Conservation (phyloP, 305 asterid genomes). For the Petunia hybrid region DNA sequence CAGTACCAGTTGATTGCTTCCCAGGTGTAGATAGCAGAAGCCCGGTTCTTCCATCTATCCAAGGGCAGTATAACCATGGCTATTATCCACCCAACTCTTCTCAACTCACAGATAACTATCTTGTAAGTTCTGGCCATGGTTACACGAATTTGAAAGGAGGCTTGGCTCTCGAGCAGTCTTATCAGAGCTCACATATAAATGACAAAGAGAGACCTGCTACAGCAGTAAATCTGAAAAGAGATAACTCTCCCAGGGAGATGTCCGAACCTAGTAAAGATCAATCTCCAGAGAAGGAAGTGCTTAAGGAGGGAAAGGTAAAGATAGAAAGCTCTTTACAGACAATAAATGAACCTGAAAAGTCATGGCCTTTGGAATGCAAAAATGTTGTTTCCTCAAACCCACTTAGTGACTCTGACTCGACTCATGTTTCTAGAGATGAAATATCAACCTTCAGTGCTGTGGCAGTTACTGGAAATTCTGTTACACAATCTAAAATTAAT, state of each 20-base stretch:
- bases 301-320: conserved; percentile 53
- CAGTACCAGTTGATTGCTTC: conserved; percentile 46
- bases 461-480: conserved; percentile 44
- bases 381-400: conserved; percentile 47
- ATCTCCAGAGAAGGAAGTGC: conserved; percentile 50
- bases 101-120: conserved; percentile 49
- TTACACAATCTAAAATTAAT: conserved; percentile 42
- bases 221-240: conserved; percentile 48
- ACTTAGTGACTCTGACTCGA: conserved; percentile 38
- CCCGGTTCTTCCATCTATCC: conserved; percentile 39
- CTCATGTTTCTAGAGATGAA: conserved; percentile 47
- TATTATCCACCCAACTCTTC: conserved; percentile 54
- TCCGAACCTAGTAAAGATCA: conserved; percentile 49
- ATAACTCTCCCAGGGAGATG: conserved; percentile 48
- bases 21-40: conserved; percentile 43
- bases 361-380: conserved; percentile 51
- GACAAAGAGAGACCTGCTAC: conserved; percentile 46
- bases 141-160: conserved; percentile 47
- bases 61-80: conserved; percentile 43
- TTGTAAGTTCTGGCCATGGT: conserved; percentile 48
- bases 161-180: conserved; percentile 45
- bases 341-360: conserved; percentile 49
- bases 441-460: conserved; percentile 44
- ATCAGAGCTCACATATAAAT: conserved; percentile 43
- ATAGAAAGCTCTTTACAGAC: conserved; percentile 55